Conservation (phyloP, 371 early-diverging fungal species). For the Blakeslea trispora region DNA sequence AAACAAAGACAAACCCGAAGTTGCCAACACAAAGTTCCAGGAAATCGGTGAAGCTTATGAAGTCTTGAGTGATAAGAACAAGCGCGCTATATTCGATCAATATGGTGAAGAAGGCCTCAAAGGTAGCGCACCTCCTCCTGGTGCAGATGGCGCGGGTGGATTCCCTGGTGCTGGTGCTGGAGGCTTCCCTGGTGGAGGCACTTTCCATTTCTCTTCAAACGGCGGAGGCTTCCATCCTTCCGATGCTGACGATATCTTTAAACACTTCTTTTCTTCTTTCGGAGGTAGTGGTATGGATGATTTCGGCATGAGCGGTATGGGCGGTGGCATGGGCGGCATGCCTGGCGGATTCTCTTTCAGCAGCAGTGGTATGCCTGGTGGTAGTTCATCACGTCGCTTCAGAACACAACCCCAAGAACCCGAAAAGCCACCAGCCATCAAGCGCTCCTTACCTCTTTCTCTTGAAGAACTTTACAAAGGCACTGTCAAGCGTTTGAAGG, state of each 20-base stretch:
- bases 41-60: conserved; percentile 95
- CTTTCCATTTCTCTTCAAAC: conserved; percentile 38
- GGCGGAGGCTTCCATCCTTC: conserved; percentile 70
- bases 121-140: conserved; percentile 43
- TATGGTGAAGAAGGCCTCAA: conserved; percentile 92
- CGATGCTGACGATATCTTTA: conserved; percentile 93
- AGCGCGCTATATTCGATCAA: conserved; percentile 85
- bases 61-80: conserved; percentile 92
- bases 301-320: conserved; percentile 16
- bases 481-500: conserved; percentile 89
- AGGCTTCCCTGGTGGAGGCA: conserved; percentile 47
- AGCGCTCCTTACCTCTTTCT: conserved; percentile 72
- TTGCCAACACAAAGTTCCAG: conserved; percentile 34
- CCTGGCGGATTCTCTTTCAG: conserved; percentile 14
- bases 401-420: conserved; percentile 13
- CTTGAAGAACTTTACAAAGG: conserved; percentile 96
- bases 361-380: conserved; percentile 17
- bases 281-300: conserved; percentile 34
- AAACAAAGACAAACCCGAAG: conserved; percentile 44
- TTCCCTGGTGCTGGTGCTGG: conserved; percentile 45
- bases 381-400: conserved; percentile 16
- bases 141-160: conserved; percentile 24
- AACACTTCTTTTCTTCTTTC: conserved; percentile 78
- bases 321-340: conserved; percentile 16
- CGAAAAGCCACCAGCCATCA: conserved; percentile 63